Conservation (phyloP, 2,329 filamentous ascomycete species). For the Sporothrix schenckii region DNA sequence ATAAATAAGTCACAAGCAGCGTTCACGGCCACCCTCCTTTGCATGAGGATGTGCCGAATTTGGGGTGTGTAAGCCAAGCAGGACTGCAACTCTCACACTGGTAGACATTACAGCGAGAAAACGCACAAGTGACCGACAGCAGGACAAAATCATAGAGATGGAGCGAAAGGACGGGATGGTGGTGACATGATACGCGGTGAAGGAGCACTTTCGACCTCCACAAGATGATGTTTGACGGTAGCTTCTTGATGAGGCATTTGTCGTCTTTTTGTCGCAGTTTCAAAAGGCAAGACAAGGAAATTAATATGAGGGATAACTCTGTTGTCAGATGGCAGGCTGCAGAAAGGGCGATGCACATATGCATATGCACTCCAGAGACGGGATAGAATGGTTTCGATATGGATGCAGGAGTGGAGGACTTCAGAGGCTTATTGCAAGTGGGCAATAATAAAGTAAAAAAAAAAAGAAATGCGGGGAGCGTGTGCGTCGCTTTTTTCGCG, state of each 20-base stretch:
- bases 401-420: neutral
- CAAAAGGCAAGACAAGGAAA: neutral
- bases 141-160: neutral
- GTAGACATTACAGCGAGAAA: neutral
- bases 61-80: neutral
- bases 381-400: neutral
- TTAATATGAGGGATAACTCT: neutral
- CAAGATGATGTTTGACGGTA: neutral
- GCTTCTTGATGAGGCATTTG: neutral
- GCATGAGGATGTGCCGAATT: neutral
- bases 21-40: too few species aligned
- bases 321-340: neutral
- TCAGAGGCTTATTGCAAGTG: neutral
- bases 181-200: neutral
- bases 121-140: too few species aligned
- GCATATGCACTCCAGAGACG: slow-evolving; percentile 20
- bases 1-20: neutral
- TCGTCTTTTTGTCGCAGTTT: neutral
- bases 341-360: neutral
- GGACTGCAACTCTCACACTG: too few species aligned
- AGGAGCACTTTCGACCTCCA: neutral
- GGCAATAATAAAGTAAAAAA: neutral
- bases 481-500: neutral
- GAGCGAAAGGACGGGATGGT: neutral
- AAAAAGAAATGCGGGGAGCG: slow-evolving; percentile 5